These are phyloP conservation scores for Magnaporthales sp. DNA, from an alignment of 2,329 filamentous ascomycete species.

Conservation along the genomic window DNA sequence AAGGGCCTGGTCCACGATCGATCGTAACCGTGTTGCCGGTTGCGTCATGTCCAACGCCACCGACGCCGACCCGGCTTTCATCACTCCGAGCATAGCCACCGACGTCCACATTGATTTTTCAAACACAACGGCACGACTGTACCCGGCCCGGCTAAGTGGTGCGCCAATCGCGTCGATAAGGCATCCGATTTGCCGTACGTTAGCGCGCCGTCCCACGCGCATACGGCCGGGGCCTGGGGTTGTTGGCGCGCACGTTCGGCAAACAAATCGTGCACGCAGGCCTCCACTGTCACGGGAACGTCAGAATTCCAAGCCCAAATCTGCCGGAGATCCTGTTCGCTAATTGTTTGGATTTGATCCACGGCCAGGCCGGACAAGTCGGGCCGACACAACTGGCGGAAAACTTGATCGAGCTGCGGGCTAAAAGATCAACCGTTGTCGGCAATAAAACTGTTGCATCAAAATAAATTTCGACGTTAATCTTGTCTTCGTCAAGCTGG, in stretches of 20 bases:
- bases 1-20: constrained; percentile 3
- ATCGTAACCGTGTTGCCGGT: constrained; percentile 9
- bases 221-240: constrained; percentile 6
- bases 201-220: constrained; percentile 8
- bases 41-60: constrained; percentile 11
- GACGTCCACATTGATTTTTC: constrained; percentile 8
- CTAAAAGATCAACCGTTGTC: not conserved
- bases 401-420: not conserved
- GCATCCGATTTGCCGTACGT: constrained; percentile 9
- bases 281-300: not conserved
- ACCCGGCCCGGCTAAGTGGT: not conserved
- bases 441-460: constrained; percentile 34
- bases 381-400: not conserved
- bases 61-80: constrained; percentile 16
- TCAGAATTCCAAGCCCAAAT: not conserved
- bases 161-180: constrained; percentile 8
- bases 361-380: not conserved
- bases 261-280: constrained; percentile 8
- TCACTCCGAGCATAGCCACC: constrained; percentile 12
- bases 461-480: constrained; percentile 54
- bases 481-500: constrained; percentile 44
- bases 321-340: not conserved
- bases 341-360: not conserved
- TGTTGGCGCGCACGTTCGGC: constrained; percentile 3
- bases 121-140: not conserved